Conservation (phyloP, 108 stramenopile genomes). For the Pseudonitzschia delicatissima region DNA sequence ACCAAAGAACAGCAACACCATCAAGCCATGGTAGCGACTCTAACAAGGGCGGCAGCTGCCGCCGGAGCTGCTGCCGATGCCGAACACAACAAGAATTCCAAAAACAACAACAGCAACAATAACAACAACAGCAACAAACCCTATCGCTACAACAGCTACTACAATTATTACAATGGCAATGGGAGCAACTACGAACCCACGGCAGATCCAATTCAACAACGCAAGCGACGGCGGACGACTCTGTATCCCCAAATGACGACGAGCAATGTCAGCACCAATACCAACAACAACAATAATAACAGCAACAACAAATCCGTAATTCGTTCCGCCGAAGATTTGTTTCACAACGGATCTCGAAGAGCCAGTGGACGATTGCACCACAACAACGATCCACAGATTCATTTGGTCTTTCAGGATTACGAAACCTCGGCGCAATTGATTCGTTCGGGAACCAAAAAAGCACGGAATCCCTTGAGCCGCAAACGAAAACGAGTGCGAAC, state of each 20-base stretch:
- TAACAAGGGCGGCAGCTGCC: constrained; percentile 14
- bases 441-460: neutral
- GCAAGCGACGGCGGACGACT: constrained; percentile 9
- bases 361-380: neutral
- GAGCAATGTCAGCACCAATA: neutral
- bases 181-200: neutral
- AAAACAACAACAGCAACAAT: neutral
- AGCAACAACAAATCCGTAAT: constrained; percentile 4
- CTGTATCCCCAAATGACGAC: neutral
- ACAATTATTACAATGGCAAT: constrained; percentile 9
- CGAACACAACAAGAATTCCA: constrained; percentile 5
- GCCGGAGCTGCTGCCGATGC: constrained; percentile 11
- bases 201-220: neutral
- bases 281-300: neutral
- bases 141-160: neutral
- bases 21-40: constrained; percentile 7
- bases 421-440: constrained; percentile 24
- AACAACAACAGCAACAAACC: neutral
- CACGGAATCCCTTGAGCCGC: neutral
- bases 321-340: constrained; percentile 16
- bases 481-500: neutral
- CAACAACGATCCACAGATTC: constrained; percentile 16
- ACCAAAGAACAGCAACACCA: constrained; percentile 13
- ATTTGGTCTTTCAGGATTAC: constrained; percentile 31
- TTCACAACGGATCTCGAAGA: neutral